phyloP scores from a whole-genome alignment of 208 protist genomes.

The Vickermania spadyakhi region DNA sequence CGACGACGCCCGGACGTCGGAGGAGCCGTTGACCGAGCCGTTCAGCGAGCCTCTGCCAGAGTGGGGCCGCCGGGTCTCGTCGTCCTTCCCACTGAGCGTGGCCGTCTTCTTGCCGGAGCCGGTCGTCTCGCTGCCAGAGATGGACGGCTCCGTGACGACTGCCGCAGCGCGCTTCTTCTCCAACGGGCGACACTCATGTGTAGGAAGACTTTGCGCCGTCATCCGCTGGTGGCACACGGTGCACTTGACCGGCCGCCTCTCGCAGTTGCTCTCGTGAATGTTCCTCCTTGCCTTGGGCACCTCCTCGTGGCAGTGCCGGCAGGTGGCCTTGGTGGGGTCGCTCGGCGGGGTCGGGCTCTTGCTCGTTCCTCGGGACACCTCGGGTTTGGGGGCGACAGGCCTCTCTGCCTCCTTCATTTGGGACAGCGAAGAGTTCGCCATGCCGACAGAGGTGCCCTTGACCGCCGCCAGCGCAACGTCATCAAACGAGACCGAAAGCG shows the following conservation, averaged over 20 bases:
- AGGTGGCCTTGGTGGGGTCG: slow-evolving; percentile 4
- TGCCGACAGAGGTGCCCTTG: background rate
- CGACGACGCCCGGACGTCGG: slow-evolving; percentile 27
- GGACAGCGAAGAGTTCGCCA: background rate
- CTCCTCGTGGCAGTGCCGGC: slow-evolving; percentile 24
- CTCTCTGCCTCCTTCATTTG: background rate
- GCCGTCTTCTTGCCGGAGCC: background rate
- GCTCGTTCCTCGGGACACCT: background rate
- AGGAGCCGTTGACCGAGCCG: slow-evolving; percentile 3
- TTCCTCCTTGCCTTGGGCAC: slow-evolving; percentile 3
- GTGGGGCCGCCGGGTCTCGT: background rate
- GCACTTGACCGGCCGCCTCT: slow-evolving; percentile 14
- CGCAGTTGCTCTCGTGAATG: slow-evolving; percentile 24
- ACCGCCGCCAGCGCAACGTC: background rate
- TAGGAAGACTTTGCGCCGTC: slow-evolving; percentile 5
- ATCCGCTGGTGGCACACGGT: slow-evolving; percentile 8
- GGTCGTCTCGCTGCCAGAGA: background rate
- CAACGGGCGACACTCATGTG: slow-evolving; percentile 10
- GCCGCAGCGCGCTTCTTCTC: background rate
- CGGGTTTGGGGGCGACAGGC: background rate
- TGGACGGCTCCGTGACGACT: background rate
- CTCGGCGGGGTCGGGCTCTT: background rate
- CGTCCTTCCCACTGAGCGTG: background rate
- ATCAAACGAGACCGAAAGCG: background rate
- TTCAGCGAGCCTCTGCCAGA: slow-evolving; percentile 1